Conservation (phyloP, 768 basidiomycete genomes). For the Chiua virens region DNA sequence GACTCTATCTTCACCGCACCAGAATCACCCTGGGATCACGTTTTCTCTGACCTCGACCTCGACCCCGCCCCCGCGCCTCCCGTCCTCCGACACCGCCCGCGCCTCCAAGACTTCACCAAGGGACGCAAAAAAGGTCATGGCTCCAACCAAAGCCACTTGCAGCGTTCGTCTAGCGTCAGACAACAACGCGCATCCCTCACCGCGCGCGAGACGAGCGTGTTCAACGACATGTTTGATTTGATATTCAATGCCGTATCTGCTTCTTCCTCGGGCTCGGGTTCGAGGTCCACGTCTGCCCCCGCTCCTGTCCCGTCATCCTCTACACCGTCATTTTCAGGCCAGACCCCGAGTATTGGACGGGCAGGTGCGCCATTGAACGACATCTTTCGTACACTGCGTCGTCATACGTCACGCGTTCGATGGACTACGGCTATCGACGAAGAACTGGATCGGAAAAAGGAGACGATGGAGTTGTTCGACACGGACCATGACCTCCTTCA, state of each 20-base stretch:
- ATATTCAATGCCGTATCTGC: conserved; percentile 58
- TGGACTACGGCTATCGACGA: conserved; percentile 54
- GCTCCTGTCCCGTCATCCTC: not conserved
- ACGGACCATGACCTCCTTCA: conserved; percentile 70
- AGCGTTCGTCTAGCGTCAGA: conserved; percentile 10
- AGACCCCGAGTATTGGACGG: conserved; percentile 17
- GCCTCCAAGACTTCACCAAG: conserved; percentile 1
- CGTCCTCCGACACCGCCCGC: conserved; percentile 10
- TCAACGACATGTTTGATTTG: conserved; percentile 73
- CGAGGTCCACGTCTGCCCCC: not conserved
- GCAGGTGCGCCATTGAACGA: conserved; percentile 37
- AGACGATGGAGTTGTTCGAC: conserved; percentile 67
- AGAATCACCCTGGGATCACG: conserved; percentile 51
- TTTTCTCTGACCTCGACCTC: conserved; percentile 48
- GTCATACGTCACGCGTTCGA: conserved; percentile 47
- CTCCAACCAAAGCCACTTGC: not conserved
- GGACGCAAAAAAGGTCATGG: not conserved
- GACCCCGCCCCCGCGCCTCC: conserved; percentile 28
- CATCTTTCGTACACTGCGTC: conserved; percentile 55
- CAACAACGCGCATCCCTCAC: conserved; percentile 61
- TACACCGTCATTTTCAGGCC: not conserved
- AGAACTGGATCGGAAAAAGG: conserved; percentile 66
- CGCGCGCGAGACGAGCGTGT: conserved; percentile 60
- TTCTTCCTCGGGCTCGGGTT: conserved; percentile 3
- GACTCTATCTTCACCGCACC: conserved; percentile 36